A percentile compares a stretch with the other conserved stretches of the same genome.
phyloP scores from a whole-genome alignment of 2,329 filamentous ascomycete species.

The Sporothrix curviconia region DNA sequence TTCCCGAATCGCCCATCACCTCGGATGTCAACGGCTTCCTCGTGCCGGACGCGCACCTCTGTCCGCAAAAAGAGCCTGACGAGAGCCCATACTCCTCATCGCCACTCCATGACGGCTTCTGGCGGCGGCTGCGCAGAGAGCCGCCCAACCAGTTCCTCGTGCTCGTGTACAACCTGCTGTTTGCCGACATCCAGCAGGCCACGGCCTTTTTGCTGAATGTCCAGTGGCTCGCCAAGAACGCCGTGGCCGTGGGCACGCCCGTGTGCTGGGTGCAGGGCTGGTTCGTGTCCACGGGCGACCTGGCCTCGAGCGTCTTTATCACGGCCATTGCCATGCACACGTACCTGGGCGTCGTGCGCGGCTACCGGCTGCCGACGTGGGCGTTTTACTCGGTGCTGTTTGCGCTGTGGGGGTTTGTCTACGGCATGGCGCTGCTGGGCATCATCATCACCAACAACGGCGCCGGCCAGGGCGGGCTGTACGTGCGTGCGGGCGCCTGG shows the following conservation, averaged over 20 bases:
- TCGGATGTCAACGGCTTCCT: conserved; percentile 31
- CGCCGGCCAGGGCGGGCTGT: conserved; percentile 40
- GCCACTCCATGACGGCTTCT: conserved; percentile 15
- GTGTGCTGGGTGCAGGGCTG: conserved; percentile 61
- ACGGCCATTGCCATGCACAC: conserved; percentile 60
- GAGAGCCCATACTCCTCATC: background rate
- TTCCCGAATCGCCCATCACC: conserved; percentile 30
- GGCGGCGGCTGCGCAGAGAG: conserved; percentile 25
- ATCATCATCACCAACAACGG: conserved; percentile 39
- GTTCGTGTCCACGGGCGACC: conserved; percentile 59
- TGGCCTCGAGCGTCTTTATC: conserved; percentile 62
- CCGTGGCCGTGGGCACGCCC: conserved; percentile 45
- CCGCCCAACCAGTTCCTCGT: conserved; percentile 61
- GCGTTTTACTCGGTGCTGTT: conserved; percentile 44
- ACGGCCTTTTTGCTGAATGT: conserved; percentile 58
- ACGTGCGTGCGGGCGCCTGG: conserved; percentile 61
- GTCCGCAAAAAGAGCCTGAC: conserved; percentile 18
- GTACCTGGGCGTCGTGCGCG: conserved; percentile 54
- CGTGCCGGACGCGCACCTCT: conserved; percentile 23
- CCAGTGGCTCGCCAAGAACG: conserved; percentile 49
- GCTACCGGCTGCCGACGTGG: conserved; percentile 44
- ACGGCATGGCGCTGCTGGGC: conserved; percentile 49
- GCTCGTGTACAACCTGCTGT: conserved; percentile 61
- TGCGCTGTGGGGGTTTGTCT: conserved; percentile 52
- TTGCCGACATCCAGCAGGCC: conserved; percentile 62